These are phyloP conservation scores for Lichtheimia corymbifera DNA, from an alignment of 371 early-diverging fungal species.

Conservation along the genomic window DNA sequence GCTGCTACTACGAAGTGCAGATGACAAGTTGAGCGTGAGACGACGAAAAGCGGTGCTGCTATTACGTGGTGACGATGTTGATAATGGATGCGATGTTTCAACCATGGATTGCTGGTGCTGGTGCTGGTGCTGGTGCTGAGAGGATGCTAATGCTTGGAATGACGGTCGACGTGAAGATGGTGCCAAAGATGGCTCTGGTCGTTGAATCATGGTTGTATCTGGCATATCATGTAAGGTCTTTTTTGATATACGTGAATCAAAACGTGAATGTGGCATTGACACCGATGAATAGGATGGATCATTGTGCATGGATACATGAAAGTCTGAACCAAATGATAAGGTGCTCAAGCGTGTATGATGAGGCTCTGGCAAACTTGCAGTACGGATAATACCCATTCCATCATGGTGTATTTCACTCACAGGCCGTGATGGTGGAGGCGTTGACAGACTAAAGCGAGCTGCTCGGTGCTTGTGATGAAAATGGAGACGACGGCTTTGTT, in stretches of 20 bases:
- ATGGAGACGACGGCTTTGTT: constrained; percentile 7
- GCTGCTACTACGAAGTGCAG: constrained; percentile 7
- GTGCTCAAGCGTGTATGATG: constrained; percentile 6
- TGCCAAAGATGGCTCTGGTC: background rate
- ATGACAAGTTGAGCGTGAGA: constrained; percentile 25
- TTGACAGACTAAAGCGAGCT: constrained; percentile 28
- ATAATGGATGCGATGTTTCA: background rate
- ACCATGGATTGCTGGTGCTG: no score
- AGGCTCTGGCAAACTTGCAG: constrained; percentile 7
- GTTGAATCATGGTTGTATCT: background rate
- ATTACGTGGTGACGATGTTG: background rate
- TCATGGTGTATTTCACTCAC: constrained; percentile 2
- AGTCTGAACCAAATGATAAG: constrained; percentile 30
- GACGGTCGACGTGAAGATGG: background rate
- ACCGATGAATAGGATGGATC: constrained; percentile 5
- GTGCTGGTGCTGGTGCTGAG: no score
- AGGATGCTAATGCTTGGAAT: background rate
- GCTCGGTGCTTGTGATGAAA: constrained; percentile 17
- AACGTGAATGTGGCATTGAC: background rate
- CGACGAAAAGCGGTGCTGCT: constrained; percentile 18
- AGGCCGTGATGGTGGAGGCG: constrained; percentile 18
- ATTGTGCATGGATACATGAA: constrained; percentile 9
- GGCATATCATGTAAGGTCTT: constrained; percentile 2
- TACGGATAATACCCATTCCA: background rate
- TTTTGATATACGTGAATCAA: constrained; percentile 2